Evolutionary conservation across 2,329 filamentous ascomycete genomes (phyloP), one percentile per base, ranked within the genome.

Genomic region (Microsporum canis): DNA sequence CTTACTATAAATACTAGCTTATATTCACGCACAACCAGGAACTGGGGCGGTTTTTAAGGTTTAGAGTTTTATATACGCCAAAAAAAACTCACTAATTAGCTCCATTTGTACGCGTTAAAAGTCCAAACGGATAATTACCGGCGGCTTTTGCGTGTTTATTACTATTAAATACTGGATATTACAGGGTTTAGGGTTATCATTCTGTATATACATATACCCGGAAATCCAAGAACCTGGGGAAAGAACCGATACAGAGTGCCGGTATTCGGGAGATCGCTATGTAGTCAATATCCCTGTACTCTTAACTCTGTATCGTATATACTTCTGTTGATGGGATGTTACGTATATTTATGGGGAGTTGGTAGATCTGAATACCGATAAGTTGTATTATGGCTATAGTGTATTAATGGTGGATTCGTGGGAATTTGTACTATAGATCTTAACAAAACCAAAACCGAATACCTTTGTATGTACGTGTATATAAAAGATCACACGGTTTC

Each of bases 401-500:
- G 17, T 23, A 23, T 23, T 23, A 23, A 23, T 23, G 17, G 17
- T 23, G 17, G 17, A 23, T 23, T 23, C 17, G 17, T 23, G 17
- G 17, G 17, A 23, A 23, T 23, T 23, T 23, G 17, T 23, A 23
- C 17, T 23, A 23, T 23, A 23, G 17, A 23, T 23, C 17, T 23
- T 23, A 23, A 23, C 17, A 23, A 36, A 10, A 36, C 5, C 34
- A 5, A 10, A 36, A 36, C 34, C 5, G 2, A 23, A 47, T 29
- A 47, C 49, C 12, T 53, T 12, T 27, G 49, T 12, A 29, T 10
- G 5, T 45, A 12, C 8, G 7, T 23, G 14, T 34, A 53, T 53
- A 53, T 53, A 53, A 33, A 53, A 53, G 41, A 60, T 65, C 66
- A 86, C 62, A 88, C 85, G n/a, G 85, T 88, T 74, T 90, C 88